phyloP scores from a whole-genome alignment of 2,329 filamentous ascomycete genomes.

The Xylariomycetidae sp. region DNA sequence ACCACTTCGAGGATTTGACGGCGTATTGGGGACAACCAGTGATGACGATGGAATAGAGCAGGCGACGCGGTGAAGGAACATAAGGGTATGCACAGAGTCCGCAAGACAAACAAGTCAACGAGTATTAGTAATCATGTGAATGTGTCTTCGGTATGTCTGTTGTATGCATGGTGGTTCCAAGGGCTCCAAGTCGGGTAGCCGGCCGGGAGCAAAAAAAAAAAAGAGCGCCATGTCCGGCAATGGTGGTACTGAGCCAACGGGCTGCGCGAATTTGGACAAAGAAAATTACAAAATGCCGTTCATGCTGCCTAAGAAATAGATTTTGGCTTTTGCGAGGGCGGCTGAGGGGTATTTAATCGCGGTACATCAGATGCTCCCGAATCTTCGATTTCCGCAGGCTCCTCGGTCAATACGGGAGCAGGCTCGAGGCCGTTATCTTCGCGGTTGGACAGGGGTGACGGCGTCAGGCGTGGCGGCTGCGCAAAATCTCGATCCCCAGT shows the following conservation, averaged over 20 bases:
- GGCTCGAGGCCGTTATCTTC: conserved; percentile 22
- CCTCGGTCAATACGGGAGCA: conserved; percentile 27
- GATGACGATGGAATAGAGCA: too few relatives aligned
- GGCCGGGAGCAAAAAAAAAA: neutral
- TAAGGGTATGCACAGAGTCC: too few relatives aligned
- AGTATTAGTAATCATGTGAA: too few relatives aligned
- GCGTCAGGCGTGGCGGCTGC: conserved; percentile 27
- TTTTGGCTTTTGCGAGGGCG: conserved; percentile 25
- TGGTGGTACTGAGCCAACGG: too few relatives aligned
- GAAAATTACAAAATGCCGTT: conserved; percentile 18
- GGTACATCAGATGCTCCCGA: conserved; percentile 21
- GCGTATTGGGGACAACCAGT: too few relatives aligned
- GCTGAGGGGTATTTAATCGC: conserved; percentile 24
- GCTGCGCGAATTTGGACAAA: conserved; percentile 10
- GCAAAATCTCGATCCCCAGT: conserved; percentile 32
- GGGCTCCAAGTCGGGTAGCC: neutral
- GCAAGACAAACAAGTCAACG: too few relatives aligned
- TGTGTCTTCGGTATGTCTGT: too few relatives aligned
- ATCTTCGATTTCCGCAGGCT: conserved; percentile 29
- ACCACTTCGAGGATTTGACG: too few relatives aligned
- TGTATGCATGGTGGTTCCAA: too few relatives aligned
- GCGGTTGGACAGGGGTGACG: conserved; percentile 24
- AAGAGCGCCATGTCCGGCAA: neutral
- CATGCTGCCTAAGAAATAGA: conserved; percentile 27
- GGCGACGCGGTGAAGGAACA: too few relatives aligned